phyloP scores from a whole-genome alignment of 192 early-diverging fungal genomes.

The Coemansia sp. region DNA sequence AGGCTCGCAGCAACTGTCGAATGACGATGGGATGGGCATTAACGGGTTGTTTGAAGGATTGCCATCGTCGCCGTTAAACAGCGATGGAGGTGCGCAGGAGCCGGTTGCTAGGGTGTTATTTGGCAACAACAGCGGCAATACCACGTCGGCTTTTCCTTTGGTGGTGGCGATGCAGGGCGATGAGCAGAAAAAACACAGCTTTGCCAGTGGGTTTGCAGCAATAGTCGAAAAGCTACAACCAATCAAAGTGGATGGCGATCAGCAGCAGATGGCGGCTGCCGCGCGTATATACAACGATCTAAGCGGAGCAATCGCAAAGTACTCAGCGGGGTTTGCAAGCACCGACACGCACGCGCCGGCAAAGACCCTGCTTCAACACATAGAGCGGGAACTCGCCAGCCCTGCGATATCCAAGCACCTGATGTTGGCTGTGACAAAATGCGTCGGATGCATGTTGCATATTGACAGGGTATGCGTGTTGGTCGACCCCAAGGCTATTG shows the following conservation, averaged over 20 bases:
- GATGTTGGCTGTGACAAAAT: conserved; percentile 29
- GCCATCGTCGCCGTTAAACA: background rate
- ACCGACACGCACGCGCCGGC: background rate
- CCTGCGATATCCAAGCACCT: background rate
- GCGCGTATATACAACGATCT: conserved; percentile 26
- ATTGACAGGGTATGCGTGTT: conserved; percentile 11
- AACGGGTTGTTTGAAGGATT: conserved; percentile 2
- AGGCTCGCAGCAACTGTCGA: background rate
- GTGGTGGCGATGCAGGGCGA: background rate
- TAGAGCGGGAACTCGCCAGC: conserved; percentile 25
- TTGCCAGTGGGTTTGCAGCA: conserved; percentile 13
- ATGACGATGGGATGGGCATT: conserved; percentile 7
- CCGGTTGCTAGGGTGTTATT: conserved; percentile 10
- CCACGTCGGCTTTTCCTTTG: conserved; percentile 5
- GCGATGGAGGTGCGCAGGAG: background rate
- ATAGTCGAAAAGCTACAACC: conserved; percentile 8
- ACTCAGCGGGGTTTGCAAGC: background rate
- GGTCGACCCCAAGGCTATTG: conserved; percentile 4
- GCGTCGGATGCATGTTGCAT: conserved; percentile 36
- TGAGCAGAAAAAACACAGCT: background rate
- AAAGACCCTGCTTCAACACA: conserved; percentile 12
- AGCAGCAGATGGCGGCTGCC: background rate
- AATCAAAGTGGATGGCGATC: background rate
- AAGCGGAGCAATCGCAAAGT: conserved; percentile 14
- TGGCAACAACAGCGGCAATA: too few species aligned